Percentiles rank a stretch among this genome's conserved stretches.
Conservation (phyloP, 306 rosid genomes). For the Lupinus albus region DNA sequence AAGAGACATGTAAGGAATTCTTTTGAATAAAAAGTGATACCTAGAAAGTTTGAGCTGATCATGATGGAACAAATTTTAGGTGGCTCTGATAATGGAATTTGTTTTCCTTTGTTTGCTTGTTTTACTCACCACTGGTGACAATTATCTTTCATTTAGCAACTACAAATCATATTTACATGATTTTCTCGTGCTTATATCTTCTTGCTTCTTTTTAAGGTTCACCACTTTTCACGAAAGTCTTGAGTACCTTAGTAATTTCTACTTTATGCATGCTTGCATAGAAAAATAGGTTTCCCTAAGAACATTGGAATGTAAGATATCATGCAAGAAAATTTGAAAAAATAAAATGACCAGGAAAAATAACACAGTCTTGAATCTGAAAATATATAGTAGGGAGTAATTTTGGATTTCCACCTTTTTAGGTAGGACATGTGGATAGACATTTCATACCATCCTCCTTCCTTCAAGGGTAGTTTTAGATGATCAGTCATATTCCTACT, state of each 20-base stretch:
- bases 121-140: not conserved
- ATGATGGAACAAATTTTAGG: slow-evolving; percentile 16
- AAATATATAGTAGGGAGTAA: too few relatives aligned
- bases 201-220: not conserved
- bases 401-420: too few relatives aligned
- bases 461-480: too few relatives aligned
- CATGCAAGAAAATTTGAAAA: too few relatives aligned
- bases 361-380: too few relatives aligned
- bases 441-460: too few relatives aligned
- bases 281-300: not conserved
- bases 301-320: too few relatives aligned
- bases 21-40: slow-evolving; percentile 18
- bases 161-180: slow-evolving; percentile 9
- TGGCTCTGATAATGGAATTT: slow-evolving; percentile 20
- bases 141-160: not conserved
- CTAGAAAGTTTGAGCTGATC: slow-evolving; percentile 25
- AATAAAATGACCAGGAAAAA: too few relatives aligned
- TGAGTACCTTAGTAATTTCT: not conserved
- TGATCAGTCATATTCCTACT: too few relatives aligned
- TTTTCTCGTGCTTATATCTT: not conserved
- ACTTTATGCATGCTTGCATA: slow-evolving; percentile 1
- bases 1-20: too few relatives aligned
- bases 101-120: not conserved
- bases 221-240: not conserved
- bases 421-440: too few relatives aligned